Evolutionary conservation across 1,284 basidiomycete species (phyloP), one percentile per base, ranked within the genome.

Genomic region (Erythrobasidium hasegawianum): DNA sequence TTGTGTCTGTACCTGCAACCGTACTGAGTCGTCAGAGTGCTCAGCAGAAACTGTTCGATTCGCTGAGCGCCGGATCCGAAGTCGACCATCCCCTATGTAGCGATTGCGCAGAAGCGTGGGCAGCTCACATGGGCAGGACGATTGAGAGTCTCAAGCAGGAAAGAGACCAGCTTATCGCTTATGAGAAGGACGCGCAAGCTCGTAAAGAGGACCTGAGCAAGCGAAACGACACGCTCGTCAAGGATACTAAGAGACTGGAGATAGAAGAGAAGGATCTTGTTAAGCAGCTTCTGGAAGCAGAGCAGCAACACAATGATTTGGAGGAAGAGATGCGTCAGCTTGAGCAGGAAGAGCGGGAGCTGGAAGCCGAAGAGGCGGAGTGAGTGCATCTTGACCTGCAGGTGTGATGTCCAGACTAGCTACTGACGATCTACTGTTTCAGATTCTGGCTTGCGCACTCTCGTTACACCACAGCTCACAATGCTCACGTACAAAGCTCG

Each of bases 21-120:
- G 53, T 22, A 55, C 40, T 7, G 29, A 59, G 33, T 24, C 64
- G 18, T 14, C 60, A 53, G 61, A 64, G 26, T 59, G 67, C 26
- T 14, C 53, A 39, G 26, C 68, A 58, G 50, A 67, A 45, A 43
- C 81, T 95, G 38, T 88, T 93, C 75, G 85, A 87, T 73, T 78
- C 93, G 47, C 81, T 94, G 26, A 89, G 89, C 2, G 84, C 85
- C 56, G 82, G 86, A 47, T 89, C 90, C 55, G 87, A 90, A 49
- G 84, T 96, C 58, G 90, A 95, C 76, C 95, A 98, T 77, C 96
- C 96, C 2, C 82, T 99, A 10, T 99, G 96, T 76, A 85, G 87
- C 1, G 92, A 96, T 74, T 99, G 96, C 77, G 91, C 93, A 1
- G 86, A 89, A 73, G 83, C 88, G 60, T 79, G 97, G 50, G 83